Evolutionary conservation across 345 rosid species (phyloP).

Genomic region (Rhodamnia rubescens): DNA sequence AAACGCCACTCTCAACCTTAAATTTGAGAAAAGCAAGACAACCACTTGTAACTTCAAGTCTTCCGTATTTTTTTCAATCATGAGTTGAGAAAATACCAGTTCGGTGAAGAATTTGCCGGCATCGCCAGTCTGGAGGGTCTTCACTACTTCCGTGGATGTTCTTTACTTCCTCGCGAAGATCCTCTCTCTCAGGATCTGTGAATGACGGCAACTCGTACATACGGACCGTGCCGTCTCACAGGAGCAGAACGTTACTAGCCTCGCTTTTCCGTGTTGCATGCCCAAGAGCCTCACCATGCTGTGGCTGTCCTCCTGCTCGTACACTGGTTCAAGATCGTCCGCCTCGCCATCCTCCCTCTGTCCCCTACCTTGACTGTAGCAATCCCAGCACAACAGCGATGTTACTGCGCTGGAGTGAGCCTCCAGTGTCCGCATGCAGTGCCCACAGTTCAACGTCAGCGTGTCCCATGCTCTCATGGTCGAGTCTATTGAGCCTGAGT

Average conservation of each 20-base stretch:
- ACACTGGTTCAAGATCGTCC: background rate
- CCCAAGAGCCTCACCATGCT: constrained; percentile 1
- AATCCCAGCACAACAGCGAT: constrained; percentile 5
- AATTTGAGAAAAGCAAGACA: no score
- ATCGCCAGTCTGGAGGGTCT: no score
- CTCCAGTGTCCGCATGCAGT: background rate
- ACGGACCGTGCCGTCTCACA: no score
- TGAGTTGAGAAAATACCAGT: no score
- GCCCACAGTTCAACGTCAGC: background rate
- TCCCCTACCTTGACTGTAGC: background rate
- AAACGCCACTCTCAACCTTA: no score
- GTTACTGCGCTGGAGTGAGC: constrained; percentile 5
- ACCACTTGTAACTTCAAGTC: no score
- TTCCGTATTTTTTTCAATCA: no score
- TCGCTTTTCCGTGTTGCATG: background rate
- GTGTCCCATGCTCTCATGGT: constrained; percentile 4
- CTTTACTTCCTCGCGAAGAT: no score
- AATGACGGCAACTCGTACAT: no score
- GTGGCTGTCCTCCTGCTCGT: background rate
- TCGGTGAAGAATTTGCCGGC: no score
- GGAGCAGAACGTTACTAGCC: background rate
- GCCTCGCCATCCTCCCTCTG: background rate
- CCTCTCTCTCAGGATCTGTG: no score
- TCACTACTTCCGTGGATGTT: no score
- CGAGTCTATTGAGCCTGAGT: background rate